Evolutionary conservation across 108 stramenopile species (phyloP).

Genomic region (Ochromonas danica): DNA sequence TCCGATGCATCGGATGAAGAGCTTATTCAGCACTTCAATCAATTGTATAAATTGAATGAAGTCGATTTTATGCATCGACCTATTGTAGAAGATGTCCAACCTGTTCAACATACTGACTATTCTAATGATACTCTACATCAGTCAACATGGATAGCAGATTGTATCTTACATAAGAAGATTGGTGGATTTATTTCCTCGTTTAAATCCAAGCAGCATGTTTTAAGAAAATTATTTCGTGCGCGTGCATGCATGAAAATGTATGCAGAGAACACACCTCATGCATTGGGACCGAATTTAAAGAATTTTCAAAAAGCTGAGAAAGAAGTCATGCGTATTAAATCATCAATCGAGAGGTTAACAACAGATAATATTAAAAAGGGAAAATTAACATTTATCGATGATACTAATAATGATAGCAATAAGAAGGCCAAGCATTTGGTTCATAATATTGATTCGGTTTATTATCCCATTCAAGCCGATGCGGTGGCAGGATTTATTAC

Average conservation of each 20-base stretch:
- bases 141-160: conserved; percentile 21
- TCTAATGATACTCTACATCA: background rate
- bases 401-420: background rate
- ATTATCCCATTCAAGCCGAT: background rate
- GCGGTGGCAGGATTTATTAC: background rate
- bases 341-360: conserved; percentile 18
- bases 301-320: background rate
- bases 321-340: background rate
- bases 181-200: conserved; percentile 12
- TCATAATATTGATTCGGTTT: background rate
- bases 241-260: conserved; percentile 35
- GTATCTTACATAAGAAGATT: conserved; percentile 1
- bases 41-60: conserved; percentile 5
- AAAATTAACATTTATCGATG: background rate
- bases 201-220: background rate
- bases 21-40: conserved; percentile 3
- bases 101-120: background rate
- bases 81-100: conserved; percentile 2
- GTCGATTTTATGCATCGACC: background rate
- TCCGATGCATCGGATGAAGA: background rate
- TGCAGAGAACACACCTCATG: background rate
- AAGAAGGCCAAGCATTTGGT: background rate
- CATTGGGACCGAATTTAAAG: background rate
- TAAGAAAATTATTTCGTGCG: background rate
- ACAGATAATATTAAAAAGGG: background rate